Base-by-base conservation (phyloP, 208 protist genomes). In the Naegleria lovaniensis region DNA sequence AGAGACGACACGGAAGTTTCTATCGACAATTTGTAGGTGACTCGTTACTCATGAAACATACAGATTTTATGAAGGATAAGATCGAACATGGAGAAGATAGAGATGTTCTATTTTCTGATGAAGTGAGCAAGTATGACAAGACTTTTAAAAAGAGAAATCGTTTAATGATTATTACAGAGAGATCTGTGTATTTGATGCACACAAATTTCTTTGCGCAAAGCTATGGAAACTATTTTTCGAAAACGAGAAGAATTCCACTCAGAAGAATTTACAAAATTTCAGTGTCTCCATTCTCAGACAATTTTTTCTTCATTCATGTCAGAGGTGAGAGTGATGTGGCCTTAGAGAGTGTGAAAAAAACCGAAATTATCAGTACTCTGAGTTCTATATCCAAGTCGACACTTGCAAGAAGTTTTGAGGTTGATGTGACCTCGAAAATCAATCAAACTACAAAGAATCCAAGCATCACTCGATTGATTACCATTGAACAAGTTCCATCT, bases 1-100 rank as follows among this genome's bases (percentile, higher is more conserved):
- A 90, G 5, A 79, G 87, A 83, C 75, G 87, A 90, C 59, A 48
- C 36, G 22, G 59, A 41, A 51, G 36, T 48, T 39, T 90, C 36
- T 15, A 75, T 36, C 79, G 55, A 79, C n/a, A 43, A n/a, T 79
- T 90, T 83, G 5, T 79, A 1, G 48, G 52, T 19, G 87, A 90
- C 16, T 48, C 59, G n/a, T n/a, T 90, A 2, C 5, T 79, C 11
- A 19, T 19, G 29, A 33, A 89, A 22, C 19, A 79, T 33, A 9
- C 36, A n/a, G 29, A 43, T 16, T n/a, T 89, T 36, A 58, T 36
- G 11, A 89, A 38, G 25, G 22, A n/a, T 33, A 33, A 51, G 51
- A 67, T 41, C 11, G 39, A 89, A 67, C 9, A 38, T 15, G 41
- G 36, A 40, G 85, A 89, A 9, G 67, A 79, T 19, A 29, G n/a